Evolutionary conservation across 768 basidiomycete genomes (phyloP), one percentile per base, ranked within the genome.

Genomic region (Suillus bovinus): DNA sequence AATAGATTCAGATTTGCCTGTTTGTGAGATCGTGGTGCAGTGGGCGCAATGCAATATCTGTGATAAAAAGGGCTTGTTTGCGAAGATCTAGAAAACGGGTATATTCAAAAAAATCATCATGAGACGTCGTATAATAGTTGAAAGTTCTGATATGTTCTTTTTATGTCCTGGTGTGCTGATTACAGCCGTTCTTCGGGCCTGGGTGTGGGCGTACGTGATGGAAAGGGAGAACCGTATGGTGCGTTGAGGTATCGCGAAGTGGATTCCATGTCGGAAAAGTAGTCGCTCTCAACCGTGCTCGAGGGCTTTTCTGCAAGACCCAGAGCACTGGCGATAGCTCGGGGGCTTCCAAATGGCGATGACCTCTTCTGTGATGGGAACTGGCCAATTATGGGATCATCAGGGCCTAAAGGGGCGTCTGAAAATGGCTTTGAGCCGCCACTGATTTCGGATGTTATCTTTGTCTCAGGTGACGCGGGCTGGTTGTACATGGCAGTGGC

Each of bases 401-500:
- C 79, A 52, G 81, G 75, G 56, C 78, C 75, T 50, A 84, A 70
- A 9, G 84, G 80, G 1, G 81, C 74, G 46, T 78, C 79, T 5
- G 83, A 74, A 62, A 76, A 80, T 5, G 78, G 73, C n/a, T 71
- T 71, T 39, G 72, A 66, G 27, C 76, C 78, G 49, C 66, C 64
- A 38, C 55, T 22, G 17, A 39, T 39, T n/a, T 69, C 73, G 13
- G 77, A 76, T 16, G 63, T 66, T 34, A 76, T 64, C 50, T 70
- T 68, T 5, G 77, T 64, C 61, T 81, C 82, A 63, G 72, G 74
- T 27, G 79, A 66, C 58, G 60, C 17, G 2, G 89, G 89, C 67
- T 90, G 88, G 76, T 98, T 99, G 82, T 99, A 99, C 83, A 96
- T 87, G 84, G 90, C 95, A 5, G 96, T 99, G 16, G 95, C 90